Evolutionary conservation across 768 basidiomycete species (phyloP).

Genomic region (Tubosaeta sp.): DNA sequence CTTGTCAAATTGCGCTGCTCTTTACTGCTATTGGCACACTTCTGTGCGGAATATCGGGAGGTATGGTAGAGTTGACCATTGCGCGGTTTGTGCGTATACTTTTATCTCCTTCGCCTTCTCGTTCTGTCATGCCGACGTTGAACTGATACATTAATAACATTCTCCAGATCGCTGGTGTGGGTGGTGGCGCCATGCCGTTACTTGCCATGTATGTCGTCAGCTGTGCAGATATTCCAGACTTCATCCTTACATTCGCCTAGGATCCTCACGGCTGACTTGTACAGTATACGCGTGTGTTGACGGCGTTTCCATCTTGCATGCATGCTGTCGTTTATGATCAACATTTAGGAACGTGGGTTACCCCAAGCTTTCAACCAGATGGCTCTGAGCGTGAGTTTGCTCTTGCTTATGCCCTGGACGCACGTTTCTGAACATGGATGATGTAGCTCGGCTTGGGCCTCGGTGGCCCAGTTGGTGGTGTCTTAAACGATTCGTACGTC

Average conservation of each 20-base stretch:
- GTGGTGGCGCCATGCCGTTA: slow-evolving; percentile 18
- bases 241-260: slow-evolving; percentile 4
- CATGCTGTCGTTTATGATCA: neutral
- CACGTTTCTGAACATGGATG: neutral
- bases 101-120: too few species aligned
- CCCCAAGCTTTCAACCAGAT: slow-evolving; percentile 43
- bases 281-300: slow-evolving; percentile 13
- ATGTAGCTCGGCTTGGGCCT: slow-evolving; percentile 21
- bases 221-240: neutral
- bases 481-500: slow-evolving; percentile 20
- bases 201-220: slow-evolving; percentile 13
- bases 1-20: slow-evolving; percentile 58
- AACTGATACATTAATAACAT: neutral
- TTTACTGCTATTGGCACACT: slow-evolving; percentile 59
- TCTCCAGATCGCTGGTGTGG: slow-evolving; percentile 19
- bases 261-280: slow-evolving; percentile 22
- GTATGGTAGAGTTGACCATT: slow-evolving; percentile 64
- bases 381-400: slow-evolving; percentile 12
- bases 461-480: slow-evolving; percentile 21
- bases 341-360: slow-evolving; percentile 9
- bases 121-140: neutral
- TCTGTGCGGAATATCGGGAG: slow-evolving; percentile 60
- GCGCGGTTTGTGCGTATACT: slow-evolving; percentile 61
- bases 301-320: neutral
- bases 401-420: neutral